Evolutionary conservation across 169 alveolate species (phyloP).

Genomic region (Prorocentrum cordatum): DNA sequence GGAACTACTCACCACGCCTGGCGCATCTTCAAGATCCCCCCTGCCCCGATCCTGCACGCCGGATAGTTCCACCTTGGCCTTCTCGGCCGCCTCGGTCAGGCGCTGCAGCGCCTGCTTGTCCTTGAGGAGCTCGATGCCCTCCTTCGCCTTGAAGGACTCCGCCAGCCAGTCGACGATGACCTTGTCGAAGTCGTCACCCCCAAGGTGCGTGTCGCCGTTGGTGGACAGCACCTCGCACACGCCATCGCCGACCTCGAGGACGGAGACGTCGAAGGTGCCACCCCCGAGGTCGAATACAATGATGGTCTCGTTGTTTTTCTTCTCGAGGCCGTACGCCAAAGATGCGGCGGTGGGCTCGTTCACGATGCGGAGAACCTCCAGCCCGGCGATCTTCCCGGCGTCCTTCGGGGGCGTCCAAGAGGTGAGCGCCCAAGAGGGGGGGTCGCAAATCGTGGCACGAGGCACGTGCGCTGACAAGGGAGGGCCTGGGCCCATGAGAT

Average conservation of each 20-base stretch:
- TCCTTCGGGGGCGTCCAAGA: no score
- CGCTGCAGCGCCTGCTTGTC: slow-evolving; percentile 95
- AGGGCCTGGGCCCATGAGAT: no score
- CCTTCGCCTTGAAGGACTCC: slow-evolving; percentile 90
- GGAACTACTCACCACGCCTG: no score
- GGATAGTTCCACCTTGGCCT: slow-evolving; percentile 95
- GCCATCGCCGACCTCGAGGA: slow-evolving; percentile 72
- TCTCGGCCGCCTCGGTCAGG: slow-evolving; percentile 97
- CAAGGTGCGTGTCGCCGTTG: slow-evolving; percentile 97
- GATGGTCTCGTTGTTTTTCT: slow-evolving; percentile 85
- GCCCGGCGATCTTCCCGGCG: slow-evolving; percentile 90
- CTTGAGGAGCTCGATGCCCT: slow-evolving; percentile 91
- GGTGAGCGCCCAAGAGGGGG: no score
- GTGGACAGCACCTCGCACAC: slow-evolving; percentile 87
- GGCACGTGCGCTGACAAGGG: no score
- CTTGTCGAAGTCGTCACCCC: slow-evolving; percentile 99
- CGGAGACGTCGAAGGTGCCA: slow-evolving; percentile 96
- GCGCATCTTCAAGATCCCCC: no score
- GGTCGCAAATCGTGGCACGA: no score
- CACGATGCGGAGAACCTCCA: slow-evolving; percentile 11
- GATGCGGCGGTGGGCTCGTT: slow-evolving; percentile 45
- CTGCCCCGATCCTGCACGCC: slow-evolving; percentile 88
- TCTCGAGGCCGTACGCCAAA: slow-evolving; percentile 65
- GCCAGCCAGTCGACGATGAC: slow-evolving; percentile 86
- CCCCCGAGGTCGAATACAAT: slow-evolving; percentile 90